A percentile compares a stretch with the other conserved stretches of the same genome.
These are phyloP conservation scores for Psilocybe cyanescens DNA, from an alignment of 768 basidiomycete species.

Conservation along the genomic window DNA sequence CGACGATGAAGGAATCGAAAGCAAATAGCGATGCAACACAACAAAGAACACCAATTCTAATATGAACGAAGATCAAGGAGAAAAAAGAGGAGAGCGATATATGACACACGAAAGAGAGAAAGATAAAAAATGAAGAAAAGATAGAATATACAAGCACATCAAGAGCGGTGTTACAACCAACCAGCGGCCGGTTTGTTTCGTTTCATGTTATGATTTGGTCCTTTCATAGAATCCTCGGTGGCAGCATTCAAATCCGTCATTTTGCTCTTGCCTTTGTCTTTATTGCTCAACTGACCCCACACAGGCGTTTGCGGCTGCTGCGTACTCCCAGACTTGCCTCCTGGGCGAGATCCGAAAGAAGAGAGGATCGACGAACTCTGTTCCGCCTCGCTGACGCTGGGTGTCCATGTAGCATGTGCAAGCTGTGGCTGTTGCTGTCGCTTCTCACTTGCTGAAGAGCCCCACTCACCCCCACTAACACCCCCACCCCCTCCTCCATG, in stretches of 20 bases:
- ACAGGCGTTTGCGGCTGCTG: slow-evolving; percentile 8
- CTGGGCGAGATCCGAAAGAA: background rate
- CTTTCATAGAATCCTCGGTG: slow-evolving; percentile 7
- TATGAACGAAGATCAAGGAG: background rate
- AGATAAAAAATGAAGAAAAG: background rate
- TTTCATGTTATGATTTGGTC: slow-evolving; percentile 18
- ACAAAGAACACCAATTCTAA: background rate
- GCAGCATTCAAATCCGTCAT: slow-evolving; percentile 4
- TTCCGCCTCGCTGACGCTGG: slow-evolving; percentile 12
- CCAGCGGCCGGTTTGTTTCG: slow-evolving; percentile 18
- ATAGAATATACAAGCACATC: background rate
- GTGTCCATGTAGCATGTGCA: slow-evolving; percentile 10
- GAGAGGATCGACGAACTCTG: slow-evolving; percentile 6
- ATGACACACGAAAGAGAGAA: slow-evolving; percentile 1
- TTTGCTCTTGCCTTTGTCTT: slow-evolving; percentile 17
- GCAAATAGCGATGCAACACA: slow-evolving; percentile 13
- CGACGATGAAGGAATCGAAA: slow-evolving; percentile 13
- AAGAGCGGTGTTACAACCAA: slow-evolving; percentile 16
- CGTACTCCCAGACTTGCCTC: background rate
- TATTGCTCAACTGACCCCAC: slow-evolving; percentile 12
- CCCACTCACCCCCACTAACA: slow-evolving; percentile 9
- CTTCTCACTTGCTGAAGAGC: slow-evolving; percentile 7
- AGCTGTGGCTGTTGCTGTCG: background rate
- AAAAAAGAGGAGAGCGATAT: slow-evolving; percentile 6
- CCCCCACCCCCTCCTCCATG: background rate